A percentile compares a stretch with the other conserved stretches of the same genome.
phyloP scores from a whole-genome alignment of 306 rosid species.

The Lithocarpus polystachyus region DNA sequence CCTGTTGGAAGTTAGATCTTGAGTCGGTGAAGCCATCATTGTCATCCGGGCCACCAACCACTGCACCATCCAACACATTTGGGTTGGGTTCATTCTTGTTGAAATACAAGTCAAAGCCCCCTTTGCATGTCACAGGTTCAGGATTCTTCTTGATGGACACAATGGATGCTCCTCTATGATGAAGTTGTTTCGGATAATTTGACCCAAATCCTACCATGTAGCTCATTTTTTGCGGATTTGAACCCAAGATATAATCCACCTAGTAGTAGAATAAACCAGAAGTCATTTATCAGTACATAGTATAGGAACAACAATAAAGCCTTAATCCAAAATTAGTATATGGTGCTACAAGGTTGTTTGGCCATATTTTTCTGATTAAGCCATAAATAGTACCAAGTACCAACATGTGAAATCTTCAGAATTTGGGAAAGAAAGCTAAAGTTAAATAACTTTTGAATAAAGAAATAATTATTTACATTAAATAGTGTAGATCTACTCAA shows the following conservation, averaged over 20 bases:
- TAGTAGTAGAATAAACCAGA: not conserved
- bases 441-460: no score
- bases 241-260: constrained; percentile 65
- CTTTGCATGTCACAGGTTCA: constrained; percentile 39
- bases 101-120: constrained; percentile 38
- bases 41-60: constrained; percentile 42
- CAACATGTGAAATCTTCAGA: no score
- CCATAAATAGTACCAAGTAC: no score
- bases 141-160: constrained; percentile 35
- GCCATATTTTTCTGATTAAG: not conserved
- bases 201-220: constrained; percentile 72
- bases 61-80: constrained; percentile 51
- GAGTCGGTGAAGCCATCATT: constrained; percentile 34
- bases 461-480: no score
- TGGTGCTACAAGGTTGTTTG: not conserved
- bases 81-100: constrained; percentile 44
- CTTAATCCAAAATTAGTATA: no score
- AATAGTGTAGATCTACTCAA: no score
- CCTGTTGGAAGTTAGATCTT: constrained; percentile 35
- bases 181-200: constrained; percentile 40
- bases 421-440: no score
- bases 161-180: constrained; percentile 76
- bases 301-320: no score
- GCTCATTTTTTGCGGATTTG: constrained; percentile 46
- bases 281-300: not conserved